Conservation (phyloP, 2,329 filamentous ascomycete genomes). For the Phyllosticta capitalensis region DNA sequence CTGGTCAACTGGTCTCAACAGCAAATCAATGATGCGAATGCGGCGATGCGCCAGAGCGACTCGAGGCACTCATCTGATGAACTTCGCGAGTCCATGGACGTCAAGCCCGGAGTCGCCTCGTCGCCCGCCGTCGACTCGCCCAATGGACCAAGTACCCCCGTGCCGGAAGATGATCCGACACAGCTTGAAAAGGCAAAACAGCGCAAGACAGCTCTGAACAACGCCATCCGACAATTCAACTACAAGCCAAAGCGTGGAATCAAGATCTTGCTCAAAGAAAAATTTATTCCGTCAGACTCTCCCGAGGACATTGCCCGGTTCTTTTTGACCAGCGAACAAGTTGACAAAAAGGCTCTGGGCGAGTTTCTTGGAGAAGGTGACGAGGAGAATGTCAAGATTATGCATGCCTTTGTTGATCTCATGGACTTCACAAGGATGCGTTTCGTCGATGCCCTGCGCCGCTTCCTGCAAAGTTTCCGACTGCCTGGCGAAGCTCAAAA, state of each 20-base stretch:
- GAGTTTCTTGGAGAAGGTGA: conserved; percentile 94
- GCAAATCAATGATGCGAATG: conserved; percentile 39
- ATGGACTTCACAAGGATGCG: conserved; percentile 91
- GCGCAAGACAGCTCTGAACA: conserved; percentile 81
- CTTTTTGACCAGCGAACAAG: conserved; percentile 65
- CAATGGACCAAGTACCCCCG: conserved; percentile 16
- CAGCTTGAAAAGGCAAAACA: conserved; percentile 94
- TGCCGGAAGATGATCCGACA: conserved; percentile 75
- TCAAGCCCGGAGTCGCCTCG: conserved; percentile 29
- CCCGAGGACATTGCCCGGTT: conserved; percentile 80
- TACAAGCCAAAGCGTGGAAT: conserved; percentile 95
- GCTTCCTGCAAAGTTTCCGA: conserved; percentile 90
- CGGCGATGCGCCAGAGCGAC: conserved; percentile 32
- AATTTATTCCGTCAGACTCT: conserved; percentile 72
- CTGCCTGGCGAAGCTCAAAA: conserved; percentile 95
- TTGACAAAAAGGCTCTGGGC: conserved; percentile 87
- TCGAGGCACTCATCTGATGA: conserved; percentile 47
- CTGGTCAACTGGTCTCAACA: conserved; percentile 89
- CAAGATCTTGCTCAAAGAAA: conserved; percentile 71
- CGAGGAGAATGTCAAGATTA: conserved; percentile 84
- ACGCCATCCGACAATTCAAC: conserved; percentile 87
- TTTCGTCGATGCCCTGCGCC: conserved; percentile 84
- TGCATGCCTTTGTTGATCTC: conserved; percentile 93
- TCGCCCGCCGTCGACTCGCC: conserved; percentile 4
- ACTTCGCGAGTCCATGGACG: conserved; percentile 67